These are phyloP conservation scores for Backusella luteola DNA, from an alignment of 192 early-diverging fungal species.

Conservation along the genomic window DNA sequence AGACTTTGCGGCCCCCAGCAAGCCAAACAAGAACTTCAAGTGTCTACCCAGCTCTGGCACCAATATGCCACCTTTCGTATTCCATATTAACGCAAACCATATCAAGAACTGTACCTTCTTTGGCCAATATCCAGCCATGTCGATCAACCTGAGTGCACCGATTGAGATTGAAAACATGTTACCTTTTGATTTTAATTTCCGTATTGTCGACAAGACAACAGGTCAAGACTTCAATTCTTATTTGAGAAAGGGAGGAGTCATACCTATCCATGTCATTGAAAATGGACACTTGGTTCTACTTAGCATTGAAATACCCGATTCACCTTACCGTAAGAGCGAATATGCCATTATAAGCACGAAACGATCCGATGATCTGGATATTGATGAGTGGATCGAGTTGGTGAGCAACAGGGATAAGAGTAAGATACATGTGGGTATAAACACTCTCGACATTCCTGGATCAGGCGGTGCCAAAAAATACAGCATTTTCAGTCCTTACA, in stretches of 20 bases:
- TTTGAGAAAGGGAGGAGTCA: constrained; percentile 67
- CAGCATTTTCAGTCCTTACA: constrained; percentile 91
- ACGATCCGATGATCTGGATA: constrained; percentile 71
- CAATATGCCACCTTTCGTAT: constrained; percentile 60
- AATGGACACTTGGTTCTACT: constrained; percentile 79
- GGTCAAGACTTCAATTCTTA: constrained; percentile 64
- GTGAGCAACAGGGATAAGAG: constrained; percentile 39
- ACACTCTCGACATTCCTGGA: constrained; percentile 59
- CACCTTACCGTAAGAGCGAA: constrained; percentile 70
- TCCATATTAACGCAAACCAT: constrained; percentile 63
- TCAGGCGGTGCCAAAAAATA: constrained; percentile 76
- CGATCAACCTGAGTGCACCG: constrained; percentile 71
- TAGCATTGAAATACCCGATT: constrained; percentile 71
- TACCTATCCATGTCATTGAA: constrained; percentile 81
- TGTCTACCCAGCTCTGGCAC: constrained; percentile 42
- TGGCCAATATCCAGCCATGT: constrained; percentile 74
- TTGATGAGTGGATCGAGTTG: constrained; percentile 74
- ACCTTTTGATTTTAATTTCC: constrained; percentile 82
- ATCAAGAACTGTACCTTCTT: constrained; percentile 47
- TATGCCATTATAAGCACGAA: constrained; percentile 83
- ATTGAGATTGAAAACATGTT: constrained; percentile 93
- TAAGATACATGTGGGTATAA: constrained; percentile 58
- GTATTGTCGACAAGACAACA: constrained; percentile 73
- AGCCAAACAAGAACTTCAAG: constrained; percentile 28
- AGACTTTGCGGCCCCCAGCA: constrained; percentile 55